Evolutionary conservation across 73 alveolate species (phyloP).

Genomic region (Tetrahymena thermophila): DNA sequence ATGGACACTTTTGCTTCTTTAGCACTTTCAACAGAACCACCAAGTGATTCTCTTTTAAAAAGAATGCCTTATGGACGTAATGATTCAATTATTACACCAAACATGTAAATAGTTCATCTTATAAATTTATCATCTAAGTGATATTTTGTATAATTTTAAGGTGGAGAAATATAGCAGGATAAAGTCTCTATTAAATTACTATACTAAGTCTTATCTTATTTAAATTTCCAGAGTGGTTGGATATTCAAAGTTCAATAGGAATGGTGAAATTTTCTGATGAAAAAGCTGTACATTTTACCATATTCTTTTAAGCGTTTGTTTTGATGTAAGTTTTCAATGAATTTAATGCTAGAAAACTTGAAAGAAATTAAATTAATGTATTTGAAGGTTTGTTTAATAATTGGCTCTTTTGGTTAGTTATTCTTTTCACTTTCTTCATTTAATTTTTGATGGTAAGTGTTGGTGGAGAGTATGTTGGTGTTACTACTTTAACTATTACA

Average conservation of each 20-base stretch:
- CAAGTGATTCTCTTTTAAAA: slow-evolving; percentile 51
- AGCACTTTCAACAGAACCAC: slow-evolving; percentile 87
- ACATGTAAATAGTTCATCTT: slow-evolving; percentile 61
- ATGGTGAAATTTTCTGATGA: background rate
- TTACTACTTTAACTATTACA: slow-evolving; percentile 49
- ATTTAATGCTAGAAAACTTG: slow-evolving; percentile 77
- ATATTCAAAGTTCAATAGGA: slow-evolving; percentile 14
- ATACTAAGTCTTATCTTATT: slow-evolving; percentile 8
- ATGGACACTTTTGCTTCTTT: slow-evolving; percentile 92
- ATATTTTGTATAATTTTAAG: slow-evolving; percentile 41
- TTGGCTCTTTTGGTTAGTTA: slow-evolving; percentile 54
- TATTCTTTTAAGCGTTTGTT: slow-evolving; percentile 80
- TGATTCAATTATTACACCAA: slow-evolving; percentile 62
- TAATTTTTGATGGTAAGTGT: slow-evolving; percentile 63
- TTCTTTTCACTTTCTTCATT: slow-evolving; percentile 52
- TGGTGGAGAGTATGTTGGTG: slow-evolving; percentile 79
- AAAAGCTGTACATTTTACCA: slow-evolving; percentile 36
- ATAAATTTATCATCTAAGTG: slow-evolving; percentile 24
- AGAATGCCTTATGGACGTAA: slow-evolving; percentile 60
- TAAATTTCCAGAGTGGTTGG: slow-evolving; percentile 12
- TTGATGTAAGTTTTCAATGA: slow-evolving; percentile 83
- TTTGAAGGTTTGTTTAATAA: slow-evolving; percentile 76
- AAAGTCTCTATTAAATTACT: slow-evolving; percentile 29
- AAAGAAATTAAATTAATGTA: slow-evolving; percentile 69
- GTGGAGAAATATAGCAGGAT: slow-evolving; percentile 51